A percentile compares a stretch with the other conserved stretches of the same genome.
These are phyloP conservation scores for Aspergillus neotritici DNA, from an alignment of 2,329 filamentous ascomycete species.

Conservation along the genomic window DNA sequence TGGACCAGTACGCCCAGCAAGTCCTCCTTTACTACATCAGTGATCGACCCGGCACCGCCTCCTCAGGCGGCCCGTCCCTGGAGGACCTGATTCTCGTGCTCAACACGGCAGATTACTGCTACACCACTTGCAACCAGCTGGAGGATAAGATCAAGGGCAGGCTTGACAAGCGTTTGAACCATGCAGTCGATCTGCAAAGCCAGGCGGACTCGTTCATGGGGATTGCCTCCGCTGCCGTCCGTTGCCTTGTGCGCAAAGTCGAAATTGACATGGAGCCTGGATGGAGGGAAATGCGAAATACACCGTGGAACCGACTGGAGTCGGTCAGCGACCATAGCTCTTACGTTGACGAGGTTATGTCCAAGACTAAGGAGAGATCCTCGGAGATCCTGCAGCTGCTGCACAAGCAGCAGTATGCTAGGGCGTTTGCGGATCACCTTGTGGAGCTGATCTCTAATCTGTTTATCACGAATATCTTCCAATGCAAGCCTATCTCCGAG, in stretches of 20 bases:
- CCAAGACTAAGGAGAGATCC: slow-evolving; percentile 64
- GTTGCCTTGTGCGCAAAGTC: slow-evolving; percentile 76
- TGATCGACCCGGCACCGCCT: slow-evolving; percentile 52
- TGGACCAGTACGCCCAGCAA: slow-evolving; percentile 93
- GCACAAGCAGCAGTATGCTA: slow-evolving; percentile 86
- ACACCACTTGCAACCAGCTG: slow-evolving; percentile 83
- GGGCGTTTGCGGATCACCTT: slow-evolving; percentile 93
- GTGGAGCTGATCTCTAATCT: slow-evolving; percentile 76
- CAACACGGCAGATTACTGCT: slow-evolving; percentile 97
- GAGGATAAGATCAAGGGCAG: slow-evolving; percentile 91
- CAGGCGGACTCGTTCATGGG: slow-evolving; percentile 95
- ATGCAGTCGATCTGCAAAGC: slow-evolving; percentile 78
- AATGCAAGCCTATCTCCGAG: slow-evolving; percentile 85
- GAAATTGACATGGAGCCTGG: slow-evolving; percentile 76
- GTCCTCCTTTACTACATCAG: slow-evolving; percentile 70
- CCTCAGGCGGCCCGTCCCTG: slow-evolving; percentile 48
- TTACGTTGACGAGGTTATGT: slow-evolving; percentile 78
- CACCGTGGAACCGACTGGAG: slow-evolving; percentile 90
- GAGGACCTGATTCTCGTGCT: slow-evolving; percentile 80
- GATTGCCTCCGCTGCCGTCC: slow-evolving; percentile 80
- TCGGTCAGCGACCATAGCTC: slow-evolving; percentile 88
- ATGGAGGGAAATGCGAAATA: slow-evolving; percentile 97
- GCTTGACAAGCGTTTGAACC: slow-evolving; percentile 71
- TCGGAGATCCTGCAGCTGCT: slow-evolving; percentile 70
- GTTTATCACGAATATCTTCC: slow-evolving; percentile 78